A percentile compares a stretch with the other conserved stretches of the same genome.
Conservation (phyloP, 345 rosid species). For the Lumnitzera littorea region DNA sequence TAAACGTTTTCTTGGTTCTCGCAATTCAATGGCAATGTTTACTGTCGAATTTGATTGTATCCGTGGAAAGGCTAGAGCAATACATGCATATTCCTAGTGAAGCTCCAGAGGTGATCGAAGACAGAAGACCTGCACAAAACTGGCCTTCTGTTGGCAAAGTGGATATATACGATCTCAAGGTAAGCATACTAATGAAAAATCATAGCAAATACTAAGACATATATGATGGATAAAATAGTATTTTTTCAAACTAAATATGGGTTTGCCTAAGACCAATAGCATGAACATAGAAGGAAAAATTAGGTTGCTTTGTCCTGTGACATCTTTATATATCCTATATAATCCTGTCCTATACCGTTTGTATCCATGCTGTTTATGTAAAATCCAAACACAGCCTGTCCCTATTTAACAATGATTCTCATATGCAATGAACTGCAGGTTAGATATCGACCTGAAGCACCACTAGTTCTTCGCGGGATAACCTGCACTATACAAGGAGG, state of each 20-base stretch:
- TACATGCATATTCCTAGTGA: constrained; percentile 58
- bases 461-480: constrained; percentile 54
- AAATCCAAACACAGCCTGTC: no score
- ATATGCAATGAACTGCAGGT: constrained; percentile 27
- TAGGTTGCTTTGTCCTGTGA: no score
- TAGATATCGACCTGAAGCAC: constrained; percentile 43
- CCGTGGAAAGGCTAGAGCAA: constrained; percentile 64
- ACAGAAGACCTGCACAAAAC: constrained; percentile 22
- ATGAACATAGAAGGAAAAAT: no score
- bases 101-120: constrained; percentile 53
- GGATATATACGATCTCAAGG: constrained; percentile 47
- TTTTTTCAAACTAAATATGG: no score
- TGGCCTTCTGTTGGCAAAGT: constrained; percentile 57
- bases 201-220: no score
- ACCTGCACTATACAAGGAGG: constrained; percentile 51
- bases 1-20: constrained; percentile 33
- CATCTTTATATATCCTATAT: no score
- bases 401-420: not conserved
- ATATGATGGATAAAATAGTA: no score
- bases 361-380: no score
- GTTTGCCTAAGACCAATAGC: no score
- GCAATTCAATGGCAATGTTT: constrained; percentile 45
- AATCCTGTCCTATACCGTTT: no score
- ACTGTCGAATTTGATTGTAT: constrained; percentile 32
- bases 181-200: constrained; percentile 1